Evolutionary conservation across 2,329 filamentous ascomycete species (phyloP).

Genomic region (Xylaria hypoxylon): DNA sequence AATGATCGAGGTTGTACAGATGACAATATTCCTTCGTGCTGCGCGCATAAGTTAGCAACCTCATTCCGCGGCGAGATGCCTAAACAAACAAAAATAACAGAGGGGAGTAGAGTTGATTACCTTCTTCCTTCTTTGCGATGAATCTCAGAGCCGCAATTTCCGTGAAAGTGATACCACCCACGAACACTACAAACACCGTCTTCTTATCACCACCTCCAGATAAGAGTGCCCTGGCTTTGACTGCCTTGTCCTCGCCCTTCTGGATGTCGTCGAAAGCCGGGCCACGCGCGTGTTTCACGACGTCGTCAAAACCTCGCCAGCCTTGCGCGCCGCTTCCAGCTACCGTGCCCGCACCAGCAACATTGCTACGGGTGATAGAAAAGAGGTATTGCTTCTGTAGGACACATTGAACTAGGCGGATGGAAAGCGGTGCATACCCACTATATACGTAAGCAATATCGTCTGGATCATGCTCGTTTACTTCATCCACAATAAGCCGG

Average conservation of each 20-base stretch:
- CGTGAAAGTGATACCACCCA: conserved; percentile 96
- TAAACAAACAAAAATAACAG: conserved; percentile 24
- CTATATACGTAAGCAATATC: conserved; percentile 99
- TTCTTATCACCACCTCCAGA: conserved; percentile 81
- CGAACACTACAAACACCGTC: conserved; percentile 94
- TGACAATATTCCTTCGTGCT: conserved; percentile 84
- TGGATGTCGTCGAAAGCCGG: conserved; percentile 93
- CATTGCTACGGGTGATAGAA: conserved; percentile 73
- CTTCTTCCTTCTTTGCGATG: conserved; percentile 84
- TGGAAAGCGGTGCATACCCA: conserved; percentile 92
- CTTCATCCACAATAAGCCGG: conserved; percentile 92
- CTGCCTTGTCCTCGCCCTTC: conserved; percentile 91
- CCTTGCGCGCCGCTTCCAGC: conserved; percentile 75
- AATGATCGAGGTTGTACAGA: conserved; percentile 92
- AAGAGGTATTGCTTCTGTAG: conserved; percentile 89
- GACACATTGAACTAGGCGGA: conserved; percentile 91
- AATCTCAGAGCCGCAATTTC: conserved; percentile 95
- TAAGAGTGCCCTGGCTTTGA: conserved; percentile 85
- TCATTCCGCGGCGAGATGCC: conserved; percentile 29
- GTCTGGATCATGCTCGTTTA: conserved; percentile 92
- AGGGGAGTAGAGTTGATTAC: conserved; percentile 52
- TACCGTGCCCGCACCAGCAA: conserved; percentile 59
- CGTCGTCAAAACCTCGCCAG: conserved; percentile 94
- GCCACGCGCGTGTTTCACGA: conserved; percentile 86
- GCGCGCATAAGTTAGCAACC: conserved; percentile 35